Percentiles rank a stretch among this genome's conserved stretches.
Conservation (phyloP, 2,329 filamentous ascomycete genomes). For the Ambrosiella xylebori region DNA sequence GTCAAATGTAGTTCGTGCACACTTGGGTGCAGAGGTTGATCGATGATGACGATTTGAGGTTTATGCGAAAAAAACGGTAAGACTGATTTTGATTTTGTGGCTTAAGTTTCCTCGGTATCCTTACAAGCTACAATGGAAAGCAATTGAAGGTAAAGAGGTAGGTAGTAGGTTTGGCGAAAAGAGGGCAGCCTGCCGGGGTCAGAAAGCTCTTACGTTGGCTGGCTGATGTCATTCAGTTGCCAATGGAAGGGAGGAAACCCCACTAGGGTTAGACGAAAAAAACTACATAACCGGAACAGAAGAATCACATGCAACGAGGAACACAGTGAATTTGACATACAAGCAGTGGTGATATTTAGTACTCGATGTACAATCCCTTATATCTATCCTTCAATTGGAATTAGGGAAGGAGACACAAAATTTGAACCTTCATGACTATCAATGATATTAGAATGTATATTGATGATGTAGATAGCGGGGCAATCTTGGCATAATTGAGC, state of each 20-base stretch:
- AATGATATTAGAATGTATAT: neutral
- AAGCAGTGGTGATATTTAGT: too few species aligned
- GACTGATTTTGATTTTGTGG: neutral
- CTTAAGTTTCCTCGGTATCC: conserved; percentile 3
- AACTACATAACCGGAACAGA: too few species aligned
- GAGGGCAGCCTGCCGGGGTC: conserved; percentile 9
- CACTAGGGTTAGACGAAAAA: neutral
- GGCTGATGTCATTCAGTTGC: neutral
- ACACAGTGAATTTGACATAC: too few species aligned
- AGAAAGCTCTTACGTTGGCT: conserved; percentile 3
- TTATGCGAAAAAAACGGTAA: neutral
- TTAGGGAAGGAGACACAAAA: too few species aligned
- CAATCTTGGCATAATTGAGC: neutral
- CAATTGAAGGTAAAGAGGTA: neutral
- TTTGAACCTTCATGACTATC: too few species aligned
- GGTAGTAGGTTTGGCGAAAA: neutral
- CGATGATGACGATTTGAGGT: neutral
- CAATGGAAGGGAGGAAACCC: neutral
- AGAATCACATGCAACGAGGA: too few species aligned
- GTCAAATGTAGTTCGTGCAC: neutral
- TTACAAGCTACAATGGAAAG: neutral
- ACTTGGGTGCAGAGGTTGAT: neutral
- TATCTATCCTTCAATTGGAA: too few species aligned
- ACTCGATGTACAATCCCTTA: too few species aligned
- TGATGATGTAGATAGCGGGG: conserved; percentile 10